Percentiles rank a stretch among this genome's conserved stretches.
Evolutionary conservation across 768 basidiomycete genomes (phyloP).

Genomic region (Rhizopogon salebrosus): DNA sequence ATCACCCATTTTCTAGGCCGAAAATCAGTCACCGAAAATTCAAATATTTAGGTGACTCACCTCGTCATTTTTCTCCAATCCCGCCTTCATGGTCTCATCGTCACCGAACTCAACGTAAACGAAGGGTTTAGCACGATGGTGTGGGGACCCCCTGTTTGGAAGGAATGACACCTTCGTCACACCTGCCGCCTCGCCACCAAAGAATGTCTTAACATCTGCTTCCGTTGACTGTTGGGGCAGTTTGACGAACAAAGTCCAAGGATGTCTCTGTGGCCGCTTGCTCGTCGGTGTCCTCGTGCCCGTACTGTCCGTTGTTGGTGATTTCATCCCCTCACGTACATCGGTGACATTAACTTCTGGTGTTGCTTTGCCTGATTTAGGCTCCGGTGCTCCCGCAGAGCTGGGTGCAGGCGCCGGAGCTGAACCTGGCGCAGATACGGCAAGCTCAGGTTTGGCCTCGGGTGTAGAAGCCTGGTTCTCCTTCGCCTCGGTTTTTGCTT

Average conservation of each 20-base stretch:
- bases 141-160: constrained; percentile 26
- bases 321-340: constrained; percentile 39
- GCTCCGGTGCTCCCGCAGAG: constrained; percentile 6
- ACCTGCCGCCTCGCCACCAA: constrained; percentile 61
- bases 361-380: constrained; percentile 37
- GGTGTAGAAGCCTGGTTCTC: constrained; percentile 28
- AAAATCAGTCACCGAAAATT: constrained; percentile 6
- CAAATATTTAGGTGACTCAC: constrained; percentile 34
- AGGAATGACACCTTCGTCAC: constrained; percentile 60
- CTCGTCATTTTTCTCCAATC: constrained; percentile 67
- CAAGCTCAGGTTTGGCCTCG: constrained; percentile 28
- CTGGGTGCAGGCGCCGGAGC: neutral
- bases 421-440: constrained; percentile 8
- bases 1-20: constrained; percentile 63
- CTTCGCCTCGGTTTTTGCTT: constrained; percentile 29
- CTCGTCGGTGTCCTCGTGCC: constrained; percentile 72
- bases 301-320: constrained; percentile 51
- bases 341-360: constrained; percentile 26
- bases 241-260: constrained; percentile 85
- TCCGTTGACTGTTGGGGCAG: constrained; percentile 52
- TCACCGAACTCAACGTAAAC: constrained; percentile 90
- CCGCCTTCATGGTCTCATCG: constrained; percentile 79
- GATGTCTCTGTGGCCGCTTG: constrained; percentile 58
- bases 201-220: constrained; percentile 69
- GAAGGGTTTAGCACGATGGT: constrained; percentile 46